Percentiles rank a stretch among this genome's conserved stretches.
Conservation (phyloP, 495 filamentous ascomycete species). For the Talaromyces stipitatus region DNA sequence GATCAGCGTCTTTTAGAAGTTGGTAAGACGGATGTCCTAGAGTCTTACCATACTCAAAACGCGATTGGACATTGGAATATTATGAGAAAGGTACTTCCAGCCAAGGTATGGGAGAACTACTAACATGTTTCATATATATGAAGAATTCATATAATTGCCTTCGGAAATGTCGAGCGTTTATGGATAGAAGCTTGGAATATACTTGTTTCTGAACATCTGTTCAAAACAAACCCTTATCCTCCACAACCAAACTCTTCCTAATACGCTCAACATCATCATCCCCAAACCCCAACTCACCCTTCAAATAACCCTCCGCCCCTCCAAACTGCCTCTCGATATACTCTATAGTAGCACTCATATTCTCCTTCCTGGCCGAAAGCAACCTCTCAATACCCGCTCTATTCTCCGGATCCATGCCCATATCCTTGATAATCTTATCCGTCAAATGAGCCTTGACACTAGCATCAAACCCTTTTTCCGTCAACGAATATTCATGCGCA, state of each 20-base stretch:
- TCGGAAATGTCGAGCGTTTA: too few species aligned
- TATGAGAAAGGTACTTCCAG: constrained; percentile 79
- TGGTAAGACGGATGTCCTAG: constrained; percentile 52
- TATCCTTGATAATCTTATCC: constrained; percentile 7
- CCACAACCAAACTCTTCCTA: constrained; percentile 4
- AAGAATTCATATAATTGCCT: too few species aligned
- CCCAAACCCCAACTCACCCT: constrained; percentile 4
- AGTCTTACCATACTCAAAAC: constrained; percentile 61
- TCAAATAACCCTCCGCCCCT: constrained; percentile 11
- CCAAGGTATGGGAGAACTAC: constrained; percentile 72
- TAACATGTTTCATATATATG: neutral
- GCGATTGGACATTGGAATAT: constrained; percentile 84
- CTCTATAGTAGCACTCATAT: constrained; percentile 7
- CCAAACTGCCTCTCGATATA: constrained; percentile 11
- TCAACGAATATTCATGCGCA: constrained; percentile 8
- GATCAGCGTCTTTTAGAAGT: constrained; percentile 33
- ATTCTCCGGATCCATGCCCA: neutral
- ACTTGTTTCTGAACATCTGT: too few species aligned
- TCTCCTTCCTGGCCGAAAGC: constrained; percentile 18
- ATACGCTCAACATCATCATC: constrained; percentile 9
- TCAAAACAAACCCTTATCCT: constrained; percentile 7
- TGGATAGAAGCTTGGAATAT: too few species aligned
- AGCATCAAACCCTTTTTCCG: constrained; percentile 6
- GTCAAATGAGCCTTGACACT: neutral
- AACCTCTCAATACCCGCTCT: constrained; percentile 7